Conservation (phyloP, 2,329 filamentous ascomycete species). For the Diaporthe velutina region DNA sequence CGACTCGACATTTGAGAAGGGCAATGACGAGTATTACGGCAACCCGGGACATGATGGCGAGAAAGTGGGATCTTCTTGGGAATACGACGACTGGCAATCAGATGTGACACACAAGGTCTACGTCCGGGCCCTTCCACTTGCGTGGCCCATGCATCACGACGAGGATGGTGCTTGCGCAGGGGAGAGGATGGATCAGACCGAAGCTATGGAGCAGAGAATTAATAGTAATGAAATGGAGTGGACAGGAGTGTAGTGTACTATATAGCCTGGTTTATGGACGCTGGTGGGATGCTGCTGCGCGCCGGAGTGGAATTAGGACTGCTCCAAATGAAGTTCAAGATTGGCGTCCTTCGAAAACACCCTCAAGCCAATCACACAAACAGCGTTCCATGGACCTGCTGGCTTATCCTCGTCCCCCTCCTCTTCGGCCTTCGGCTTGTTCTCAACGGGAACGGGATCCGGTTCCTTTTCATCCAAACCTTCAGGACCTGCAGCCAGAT, state of each 20-base stretch:
- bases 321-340: constrained; percentile 40
- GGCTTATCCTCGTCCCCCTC: constrained; percentile 16
- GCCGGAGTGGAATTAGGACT: neutral
- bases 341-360: constrained; percentile 54
- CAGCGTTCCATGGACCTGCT: constrained; percentile 54
- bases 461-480: neutral
- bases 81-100: constrained; percentile 12
- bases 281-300: neutral
- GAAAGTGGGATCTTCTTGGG: neutral
- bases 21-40: neutral
- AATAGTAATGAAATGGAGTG: constrained; percentile 3
- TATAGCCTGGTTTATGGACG: no score
- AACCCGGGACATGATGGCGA: constrained; percentile 6
- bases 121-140: neutral
- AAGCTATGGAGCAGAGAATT: neutral
- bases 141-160: neutral
- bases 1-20: neutral
- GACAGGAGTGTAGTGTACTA: neutral
- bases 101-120: neutral
- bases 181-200: neutral
- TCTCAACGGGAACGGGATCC: neutral
- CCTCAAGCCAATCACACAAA: constrained; percentile 55
- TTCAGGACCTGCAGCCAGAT: neutral
- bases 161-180: neutral
- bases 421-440: neutral